Conservation (phyloP, 1,139 yeast genomes). For the Magnusiomyces magnusii region DNA sequence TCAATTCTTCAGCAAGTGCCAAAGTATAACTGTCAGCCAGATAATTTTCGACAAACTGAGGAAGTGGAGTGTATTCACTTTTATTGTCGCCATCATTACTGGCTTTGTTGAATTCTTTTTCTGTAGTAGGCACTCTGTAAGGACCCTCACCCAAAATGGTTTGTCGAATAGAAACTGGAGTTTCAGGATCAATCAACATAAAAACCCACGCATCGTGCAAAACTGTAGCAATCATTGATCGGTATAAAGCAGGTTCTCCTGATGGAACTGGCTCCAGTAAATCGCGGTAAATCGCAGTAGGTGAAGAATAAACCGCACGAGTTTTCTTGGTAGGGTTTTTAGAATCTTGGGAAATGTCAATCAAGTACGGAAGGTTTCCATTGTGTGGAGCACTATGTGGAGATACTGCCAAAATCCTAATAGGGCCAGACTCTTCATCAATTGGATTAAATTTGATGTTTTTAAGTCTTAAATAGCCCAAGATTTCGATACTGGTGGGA, state of each 20-base stretch:
- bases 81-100: background rate
- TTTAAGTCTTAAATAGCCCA: slow-evolving; percentile 19
- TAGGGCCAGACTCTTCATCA: background rate
- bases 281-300: slow-evolving; percentile 7
- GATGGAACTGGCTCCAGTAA: slow-evolving; percentile 5
- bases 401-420: slow-evolving; percentile 4
- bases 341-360: slow-evolving; percentile 4
- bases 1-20: slow-evolving; percentile 6
- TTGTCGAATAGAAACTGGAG: slow-evolving; percentile 5
- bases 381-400: slow-evolving; percentile 19
- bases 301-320: slow-evolving; percentile 10
- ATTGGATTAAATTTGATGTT: slow-evolving; percentile 7
- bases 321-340: slow-evolving; percentile 10
- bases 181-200: slow-evolving; percentile 18
- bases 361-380: slow-evolving; percentile 22
- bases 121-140: slow-evolving; percentile 2
- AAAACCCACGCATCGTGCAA: slow-evolving; percentile 31
- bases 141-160: slow-evolving; percentile 14
- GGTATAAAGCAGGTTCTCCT: slow-evolving; percentile 19
- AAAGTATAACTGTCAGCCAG: slow-evolving; percentile 12
- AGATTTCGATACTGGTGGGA: slow-evolving; percentile 28
- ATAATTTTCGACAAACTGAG: slow-evolving; percentile 10
- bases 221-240: slow-evolving; percentile 24
- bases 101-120: background rate
- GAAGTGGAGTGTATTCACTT: background rate